phyloP scores from a whole-genome alignment of 192 early-diverging fungal species.

The Mortierella antarctica region DNA sequence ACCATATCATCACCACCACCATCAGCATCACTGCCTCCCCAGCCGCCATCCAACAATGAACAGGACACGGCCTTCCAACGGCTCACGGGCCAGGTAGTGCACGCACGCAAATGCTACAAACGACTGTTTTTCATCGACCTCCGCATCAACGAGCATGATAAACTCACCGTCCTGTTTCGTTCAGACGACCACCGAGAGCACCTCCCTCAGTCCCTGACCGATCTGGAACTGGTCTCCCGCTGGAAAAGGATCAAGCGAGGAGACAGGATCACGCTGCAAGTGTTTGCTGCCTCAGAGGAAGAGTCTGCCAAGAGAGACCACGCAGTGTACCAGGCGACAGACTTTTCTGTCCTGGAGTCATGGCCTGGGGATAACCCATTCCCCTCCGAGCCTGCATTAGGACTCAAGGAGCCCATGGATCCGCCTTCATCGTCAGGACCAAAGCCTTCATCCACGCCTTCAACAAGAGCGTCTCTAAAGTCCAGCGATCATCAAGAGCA shows the following conservation, averaged over 20 bases:
- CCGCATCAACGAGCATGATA: conserved; percentile 19
- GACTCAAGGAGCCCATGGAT: not conserved
- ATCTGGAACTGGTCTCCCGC: conserved; percentile 8
- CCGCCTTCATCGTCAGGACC: not conserved
- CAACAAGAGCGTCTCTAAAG: not conserved
- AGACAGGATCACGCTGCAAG: conserved; percentile 12
- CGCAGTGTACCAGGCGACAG: conserved; percentile 29
- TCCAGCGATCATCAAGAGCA: not conserved
- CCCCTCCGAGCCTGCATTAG: conserved; percentile 36
- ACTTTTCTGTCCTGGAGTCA: conserved; percentile 28
- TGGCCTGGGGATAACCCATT: conserved; percentile 40
- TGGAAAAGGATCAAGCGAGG: conserved; percentile 42
- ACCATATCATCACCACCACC: not conserved
- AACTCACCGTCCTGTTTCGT: conserved; percentile 56
- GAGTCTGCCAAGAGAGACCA: conserved; percentile 28
- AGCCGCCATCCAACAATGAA: not conserved
- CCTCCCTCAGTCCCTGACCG: conserved; percentile 4
- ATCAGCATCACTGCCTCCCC: not conserved
- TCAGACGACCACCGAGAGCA: conserved; percentile 51
- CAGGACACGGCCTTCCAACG: not conserved
- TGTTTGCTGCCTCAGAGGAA: conserved; percentile 27
- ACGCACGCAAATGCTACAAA: conserved; percentile 42
- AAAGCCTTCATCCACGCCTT: not conserved
- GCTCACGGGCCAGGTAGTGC: conserved; percentile 44
- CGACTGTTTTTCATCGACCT: conserved; percentile 49